Percentiles rank a stretch among this genome's conserved stretches.
Evolutionary conservation across 2,329 filamentous ascomycete genomes (phyloP).

Genomic region (Alternaria metachromatica): DNA sequence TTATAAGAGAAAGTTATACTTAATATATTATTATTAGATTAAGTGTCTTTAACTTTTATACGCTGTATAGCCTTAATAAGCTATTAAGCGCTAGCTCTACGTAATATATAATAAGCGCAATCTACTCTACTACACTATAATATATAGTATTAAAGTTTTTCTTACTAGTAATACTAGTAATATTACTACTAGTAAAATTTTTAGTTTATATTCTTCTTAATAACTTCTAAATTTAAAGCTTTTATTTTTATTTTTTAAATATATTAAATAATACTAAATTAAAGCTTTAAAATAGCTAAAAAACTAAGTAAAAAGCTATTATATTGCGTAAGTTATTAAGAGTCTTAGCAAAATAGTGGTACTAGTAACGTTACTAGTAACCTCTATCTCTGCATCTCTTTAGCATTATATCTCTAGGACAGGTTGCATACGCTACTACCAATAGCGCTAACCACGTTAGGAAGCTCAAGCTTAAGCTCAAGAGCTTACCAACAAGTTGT

Average conservation of each 20-base stretch:
- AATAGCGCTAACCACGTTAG: conserved; percentile 18
- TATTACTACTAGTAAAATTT: no score
- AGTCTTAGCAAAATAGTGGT: no score
- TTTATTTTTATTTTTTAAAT: no score
- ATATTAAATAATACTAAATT: no score
- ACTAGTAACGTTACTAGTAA: no score
- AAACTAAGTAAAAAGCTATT: no score
- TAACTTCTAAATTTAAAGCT: no score
- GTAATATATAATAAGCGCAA: not conserved
- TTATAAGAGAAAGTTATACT: not conserved
- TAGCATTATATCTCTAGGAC: conserved; percentile 3
- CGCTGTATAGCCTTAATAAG: not conserved
- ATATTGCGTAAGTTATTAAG: no score
- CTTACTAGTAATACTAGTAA: no score
- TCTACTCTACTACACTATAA: not conserved
- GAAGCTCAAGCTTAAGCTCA: not conserved
- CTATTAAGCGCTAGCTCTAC: not conserved
- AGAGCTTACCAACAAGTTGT: not conserved
- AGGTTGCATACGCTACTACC: not conserved
- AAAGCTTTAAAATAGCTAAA: no score
- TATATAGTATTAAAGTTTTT: no score
- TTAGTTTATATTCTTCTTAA: no score
- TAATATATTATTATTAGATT: not conserved
- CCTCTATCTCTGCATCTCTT: not conserved
- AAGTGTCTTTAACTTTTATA: not conserved